These are phyloP conservation scores for Coemansia sp. DNA, from an alignment of 192 early-diverging fungal genomes.

Conservation along the genomic window DNA sequence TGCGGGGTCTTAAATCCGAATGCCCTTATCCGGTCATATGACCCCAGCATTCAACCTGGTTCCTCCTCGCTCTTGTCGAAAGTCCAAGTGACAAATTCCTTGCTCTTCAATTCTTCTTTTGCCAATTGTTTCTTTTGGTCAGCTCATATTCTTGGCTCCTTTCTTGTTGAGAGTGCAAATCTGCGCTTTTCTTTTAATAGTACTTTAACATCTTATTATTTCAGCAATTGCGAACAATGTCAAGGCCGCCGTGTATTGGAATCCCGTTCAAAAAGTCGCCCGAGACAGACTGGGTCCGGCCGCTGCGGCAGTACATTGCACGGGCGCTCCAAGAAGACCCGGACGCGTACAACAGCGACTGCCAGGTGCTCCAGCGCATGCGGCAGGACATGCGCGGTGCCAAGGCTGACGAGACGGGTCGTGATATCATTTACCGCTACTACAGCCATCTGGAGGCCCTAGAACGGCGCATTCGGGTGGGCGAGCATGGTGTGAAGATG, in stretches of 20 bases:
- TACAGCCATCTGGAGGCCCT: conserved; percentile 94
- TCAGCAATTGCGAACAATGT: conserved; percentile 19
- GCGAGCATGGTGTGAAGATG: conserved; percentile 87
- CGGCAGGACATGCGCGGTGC: conserved; percentile 95
- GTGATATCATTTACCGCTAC: conserved; percentile 94
- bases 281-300: conserved; percentile 83
- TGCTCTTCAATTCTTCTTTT: conserved; percentile 10
- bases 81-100: background rate
- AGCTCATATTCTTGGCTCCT: background rate
- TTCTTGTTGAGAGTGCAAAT: background rate
- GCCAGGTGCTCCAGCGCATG: conserved; percentile 80
- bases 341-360: conserved; percentile 80
- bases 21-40: conserved; percentile 29
- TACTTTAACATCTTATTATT: background rate
- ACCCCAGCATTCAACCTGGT: background rate
- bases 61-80: background rate
- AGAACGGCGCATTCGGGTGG: conserved; percentile 89
- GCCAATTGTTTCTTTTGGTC: conserved; percentile 2
- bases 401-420: conserved; percentile 87
- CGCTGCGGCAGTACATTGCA: conserved; percentile 84
- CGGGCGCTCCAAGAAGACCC: conserved; percentile 89
- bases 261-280: conserved; percentile 83
- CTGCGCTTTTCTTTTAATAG: background rate
- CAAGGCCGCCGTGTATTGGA: conserved; percentile 44
- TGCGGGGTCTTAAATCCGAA: background rate